Conservation (phyloP, 495 filamentous ascomycete species). For the Patellaria atrata region DNA sequence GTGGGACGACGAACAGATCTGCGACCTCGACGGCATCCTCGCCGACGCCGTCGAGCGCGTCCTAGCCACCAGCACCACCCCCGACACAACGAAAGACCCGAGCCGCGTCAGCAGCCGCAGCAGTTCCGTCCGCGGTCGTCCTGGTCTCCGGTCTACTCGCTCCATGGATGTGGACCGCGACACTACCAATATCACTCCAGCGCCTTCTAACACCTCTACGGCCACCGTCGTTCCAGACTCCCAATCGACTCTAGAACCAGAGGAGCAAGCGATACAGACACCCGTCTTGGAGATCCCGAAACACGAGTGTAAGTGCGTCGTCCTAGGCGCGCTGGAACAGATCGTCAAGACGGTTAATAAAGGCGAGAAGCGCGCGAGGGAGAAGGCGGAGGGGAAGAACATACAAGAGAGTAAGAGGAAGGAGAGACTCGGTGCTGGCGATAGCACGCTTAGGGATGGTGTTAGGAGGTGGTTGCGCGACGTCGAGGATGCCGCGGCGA, state of each 20-base stretch:
- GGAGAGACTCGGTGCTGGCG: slow-evolving; percentile 14
- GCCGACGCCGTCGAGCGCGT: slow-evolving; percentile 67
- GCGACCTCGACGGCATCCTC: slow-evolving; percentile 58
- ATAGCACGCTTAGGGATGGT: slow-evolving; percentile 49
- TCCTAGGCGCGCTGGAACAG: slow-evolving; percentile 50
- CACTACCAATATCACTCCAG: too few relatives aligned
- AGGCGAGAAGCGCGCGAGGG: slow-evolving; percentile 34
- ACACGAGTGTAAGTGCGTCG: slow-evolving; percentile 44
- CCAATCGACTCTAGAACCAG: too few relatives aligned
- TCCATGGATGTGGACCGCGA: too few relatives aligned
- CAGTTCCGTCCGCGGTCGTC: slow-evolving; percentile 13
- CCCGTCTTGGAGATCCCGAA: slow-evolving; percentile 33
- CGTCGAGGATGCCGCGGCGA: slow-evolving; percentile 40
- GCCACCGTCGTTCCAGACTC: too few relatives aligned
- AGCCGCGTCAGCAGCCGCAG: slow-evolving; percentile 15
- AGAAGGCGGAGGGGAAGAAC: slow-evolving; percentile 20
- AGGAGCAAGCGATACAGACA: not conserved
- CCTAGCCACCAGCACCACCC: slow-evolving; percentile 39
- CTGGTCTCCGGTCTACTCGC: not conserved
- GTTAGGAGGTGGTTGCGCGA: slow-evolving; percentile 49
- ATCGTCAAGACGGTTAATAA: slow-evolving; percentile 46
- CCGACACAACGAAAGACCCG: too few relatives aligned
- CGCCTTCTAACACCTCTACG: too few relatives aligned
- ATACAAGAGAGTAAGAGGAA: slow-evolving; percentile 22
- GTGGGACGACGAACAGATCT: slow-evolving; percentile 58